These are phyloP conservation scores for Calonectria crousiana DNA, from an alignment of 2,329 filamentous ascomycete genomes.

Conservation along the genomic window DNA sequence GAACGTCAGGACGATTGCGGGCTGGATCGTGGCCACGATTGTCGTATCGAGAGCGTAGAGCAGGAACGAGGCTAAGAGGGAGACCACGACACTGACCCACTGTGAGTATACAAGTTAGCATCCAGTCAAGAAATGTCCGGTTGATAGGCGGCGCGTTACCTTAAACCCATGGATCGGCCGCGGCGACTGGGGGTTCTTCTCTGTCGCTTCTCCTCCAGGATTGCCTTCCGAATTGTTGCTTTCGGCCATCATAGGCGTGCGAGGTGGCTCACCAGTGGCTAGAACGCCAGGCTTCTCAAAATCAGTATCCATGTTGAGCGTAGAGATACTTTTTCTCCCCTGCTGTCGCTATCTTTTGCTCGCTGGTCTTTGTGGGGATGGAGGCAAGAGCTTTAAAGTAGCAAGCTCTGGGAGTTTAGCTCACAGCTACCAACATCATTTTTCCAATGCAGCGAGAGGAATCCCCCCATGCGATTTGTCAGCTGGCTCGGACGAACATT, in stretches of 20 bases:
- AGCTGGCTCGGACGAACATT: background rate
- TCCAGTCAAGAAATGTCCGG: background rate
- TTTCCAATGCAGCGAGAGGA: background rate
- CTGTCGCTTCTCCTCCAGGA: background rate
- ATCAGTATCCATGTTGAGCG: background rate
- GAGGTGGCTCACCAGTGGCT: background rate
- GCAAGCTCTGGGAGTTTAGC: background rate
- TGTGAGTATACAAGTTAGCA: background rate
- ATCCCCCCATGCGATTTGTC: background rate
- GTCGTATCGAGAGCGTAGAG: conserved; percentile 31
- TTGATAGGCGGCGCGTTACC: background rate
- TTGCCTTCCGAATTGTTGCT: background rate
- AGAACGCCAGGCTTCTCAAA: background rate
- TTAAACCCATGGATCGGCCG: background rate
- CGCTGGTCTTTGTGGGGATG: background rate
- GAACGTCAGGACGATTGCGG: conserved; percentile 27
- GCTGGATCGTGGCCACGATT: conserved; percentile 36
- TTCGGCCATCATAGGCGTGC: background rate
- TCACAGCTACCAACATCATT: background rate
- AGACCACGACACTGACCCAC: background rate
- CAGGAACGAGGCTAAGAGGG: background rate
- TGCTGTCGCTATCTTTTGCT: background rate
- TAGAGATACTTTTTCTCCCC: background rate
- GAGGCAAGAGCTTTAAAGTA: background rate
- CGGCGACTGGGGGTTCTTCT: background rate